These are phyloP conservation scores for Calocera cornea DNA, from an alignment of 768 basidiomycete species.

Conservation along the genomic window DNA sequence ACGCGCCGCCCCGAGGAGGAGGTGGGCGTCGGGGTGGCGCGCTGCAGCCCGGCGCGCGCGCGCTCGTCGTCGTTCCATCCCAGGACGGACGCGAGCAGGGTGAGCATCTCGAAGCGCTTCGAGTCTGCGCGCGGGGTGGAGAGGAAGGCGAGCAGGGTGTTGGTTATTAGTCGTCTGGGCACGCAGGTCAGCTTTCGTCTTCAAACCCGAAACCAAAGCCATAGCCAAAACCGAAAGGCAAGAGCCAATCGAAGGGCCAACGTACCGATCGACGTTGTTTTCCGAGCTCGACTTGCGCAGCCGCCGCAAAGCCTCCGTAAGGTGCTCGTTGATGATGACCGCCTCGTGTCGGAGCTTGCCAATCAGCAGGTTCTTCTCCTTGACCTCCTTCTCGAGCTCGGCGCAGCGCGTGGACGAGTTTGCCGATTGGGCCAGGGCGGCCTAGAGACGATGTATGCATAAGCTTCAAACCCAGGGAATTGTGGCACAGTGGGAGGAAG, in stretches of 20 bases:
- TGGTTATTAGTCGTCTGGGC: slow-evolving; percentile 70
- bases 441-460: slow-evolving; percentile 28
- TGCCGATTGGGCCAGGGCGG: slow-evolving; percentile 60
- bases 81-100: slow-evolving; percentile 76
- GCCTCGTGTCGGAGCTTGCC: slow-evolving; percentile 93
- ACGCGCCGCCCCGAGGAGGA: slow-evolving; percentile 21
- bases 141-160: slow-evolving; percentile 82
- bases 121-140: slow-evolving; percentile 79
- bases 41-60: slow-evolving; percentile 78
- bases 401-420: slow-evolving; percentile 51
- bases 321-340: slow-evolving; percentile 93
- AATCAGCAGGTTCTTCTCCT: slow-evolving; percentile 91
- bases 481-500: too few species aligned
- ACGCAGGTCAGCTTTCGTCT: neutral
- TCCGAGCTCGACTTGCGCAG: slow-evolving; percentile 70
- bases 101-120: slow-evolving; percentile 94
- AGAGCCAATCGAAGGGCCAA: too few species aligned
- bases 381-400: slow-evolving; percentile 76
- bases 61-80: slow-evolving; percentile 84
- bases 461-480: too few species aligned
- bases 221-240: too few species aligned
- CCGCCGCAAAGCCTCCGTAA: slow-evolving; percentile 93
- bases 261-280: slow-evolving; percentile 67
- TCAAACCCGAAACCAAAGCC: neutral
- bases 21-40: slow-evolving; percentile 20